A percentile compares a stretch with the other conserved stretches of the same genome.
Evolutionary conservation across 179 eudicot genomes (phyloP).

Genomic region (Heliamphora pulchella): DNA sequence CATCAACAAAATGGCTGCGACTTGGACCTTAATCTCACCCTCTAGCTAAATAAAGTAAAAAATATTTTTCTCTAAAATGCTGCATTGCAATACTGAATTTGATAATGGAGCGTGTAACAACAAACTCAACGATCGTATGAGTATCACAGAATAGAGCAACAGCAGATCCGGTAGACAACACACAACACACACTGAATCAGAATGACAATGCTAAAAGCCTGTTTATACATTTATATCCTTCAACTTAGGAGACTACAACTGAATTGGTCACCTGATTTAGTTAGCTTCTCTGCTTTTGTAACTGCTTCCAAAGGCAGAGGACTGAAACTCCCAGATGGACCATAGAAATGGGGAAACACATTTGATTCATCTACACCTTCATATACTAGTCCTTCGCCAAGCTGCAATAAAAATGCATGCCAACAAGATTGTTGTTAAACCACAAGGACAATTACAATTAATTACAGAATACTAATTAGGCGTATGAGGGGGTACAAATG

Average conservation of each 20-base stretch:
- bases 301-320: conserved; percentile 75
- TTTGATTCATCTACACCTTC: conserved; percentile 60
- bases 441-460: neutral
- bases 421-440: neutral
- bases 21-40: too few relatives aligned
- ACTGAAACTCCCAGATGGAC: conserved; percentile 74
- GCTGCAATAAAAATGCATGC: conserved; percentile 35
- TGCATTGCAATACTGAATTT: too few relatives aligned
- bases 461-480: neutral
- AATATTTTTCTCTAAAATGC: too few relatives aligned
- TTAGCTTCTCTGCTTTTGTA: conserved; percentile 61
- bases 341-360: conserved; percentile 85
- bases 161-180: neutral
- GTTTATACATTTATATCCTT: conserved; percentile 11
- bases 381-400: conserved; percentile 79
- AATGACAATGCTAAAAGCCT: neutral
- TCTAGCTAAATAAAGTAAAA: too few relatives aligned
- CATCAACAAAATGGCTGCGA: too few relatives aligned
- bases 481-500: too few relatives aligned
- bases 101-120: too few relatives aligned
- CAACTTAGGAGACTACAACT: conserved; percentile 51
- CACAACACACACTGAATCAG: neutral
- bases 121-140: too few relatives aligned
- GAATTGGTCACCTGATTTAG: conserved; percentile 43
- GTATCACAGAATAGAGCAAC: neutral